These are phyloP conservation scores for Globisporangium cystogenes DNA, from an alignment of 352 stramenopile genomes.

Conservation along the genomic window DNA sequence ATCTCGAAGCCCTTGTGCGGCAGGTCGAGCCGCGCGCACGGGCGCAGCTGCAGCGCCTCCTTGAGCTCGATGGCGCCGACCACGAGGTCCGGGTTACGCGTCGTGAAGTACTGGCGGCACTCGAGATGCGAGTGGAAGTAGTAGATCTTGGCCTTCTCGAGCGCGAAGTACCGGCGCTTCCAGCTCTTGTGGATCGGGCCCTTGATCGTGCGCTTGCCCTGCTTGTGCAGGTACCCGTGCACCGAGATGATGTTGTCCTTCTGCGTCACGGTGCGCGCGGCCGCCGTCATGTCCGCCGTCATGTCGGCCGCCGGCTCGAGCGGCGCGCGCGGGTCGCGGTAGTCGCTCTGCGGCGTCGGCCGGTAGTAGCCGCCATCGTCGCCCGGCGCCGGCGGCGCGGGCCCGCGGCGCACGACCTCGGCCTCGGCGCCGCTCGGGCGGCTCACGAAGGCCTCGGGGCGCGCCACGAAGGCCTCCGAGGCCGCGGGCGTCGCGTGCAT, in stretches of 20 bases:
- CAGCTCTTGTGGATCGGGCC: constrained; percentile 84
- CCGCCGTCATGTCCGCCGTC: constrained; percentile 46
- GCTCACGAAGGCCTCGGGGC: neutral
- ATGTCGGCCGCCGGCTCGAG: constrained; percentile 64
- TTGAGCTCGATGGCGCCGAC: constrained; percentile 81
- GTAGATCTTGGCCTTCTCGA: constrained; percentile 87
- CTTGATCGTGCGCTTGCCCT: constrained; percentile 85
- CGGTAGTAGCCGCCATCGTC: constrained; percentile 12
- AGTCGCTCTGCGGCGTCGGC: constrained; percentile 19
- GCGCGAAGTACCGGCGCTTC: constrained; percentile 83
- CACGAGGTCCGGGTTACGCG: constrained; percentile 73
- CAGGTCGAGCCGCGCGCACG: constrained; percentile 72
- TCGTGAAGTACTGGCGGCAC: constrained; percentile 86
- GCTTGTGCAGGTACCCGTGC: constrained; percentile 88
- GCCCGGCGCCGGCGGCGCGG: neutral
- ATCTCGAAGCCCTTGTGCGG: constrained; percentile 79
- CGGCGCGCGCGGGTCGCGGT: constrained; percentile 33
- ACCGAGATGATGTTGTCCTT: constrained; percentile 87
- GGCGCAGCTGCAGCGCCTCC: constrained; percentile 78
- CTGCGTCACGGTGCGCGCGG: constrained; percentile 16
- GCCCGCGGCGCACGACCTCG: constrained; percentile 51
- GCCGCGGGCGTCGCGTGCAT: constrained; percentile 63
- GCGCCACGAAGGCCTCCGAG: constrained; percentile 21
- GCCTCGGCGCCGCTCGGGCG: constrained; percentile 41
- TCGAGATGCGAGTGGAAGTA: constrained; percentile 86